Evolutionary conservation across 805 yeast genomes (phyloP).

Genomic region (Kuraishia floccosa): DNA sequence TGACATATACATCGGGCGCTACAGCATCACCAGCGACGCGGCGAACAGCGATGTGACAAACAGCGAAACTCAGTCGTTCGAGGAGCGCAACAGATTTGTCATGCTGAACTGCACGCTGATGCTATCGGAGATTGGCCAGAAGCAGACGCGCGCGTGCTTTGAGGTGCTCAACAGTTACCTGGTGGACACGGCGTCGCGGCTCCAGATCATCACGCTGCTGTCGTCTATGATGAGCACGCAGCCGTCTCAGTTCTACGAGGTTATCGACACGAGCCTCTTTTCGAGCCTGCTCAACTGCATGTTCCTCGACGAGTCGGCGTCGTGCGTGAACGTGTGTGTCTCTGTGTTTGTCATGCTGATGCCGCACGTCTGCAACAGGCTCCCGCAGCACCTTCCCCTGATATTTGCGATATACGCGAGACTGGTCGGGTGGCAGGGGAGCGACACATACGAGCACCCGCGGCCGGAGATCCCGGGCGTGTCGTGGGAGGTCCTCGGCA

Average conservation of each 20-base stretch:
- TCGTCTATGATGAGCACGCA: constrained; percentile 17
- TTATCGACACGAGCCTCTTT: constrained; percentile 20
- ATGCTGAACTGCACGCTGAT: constrained; percentile 28
- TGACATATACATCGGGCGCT: constrained; percentile 10
- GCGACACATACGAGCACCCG: background rate
- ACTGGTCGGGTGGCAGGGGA: constrained; percentile 22
- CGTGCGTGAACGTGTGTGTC: constrained; percentile 24
- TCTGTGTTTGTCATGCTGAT: constrained; percentile 20
- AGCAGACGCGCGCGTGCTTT: constrained; percentile 24
- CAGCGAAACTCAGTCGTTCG: constrained; percentile 19
- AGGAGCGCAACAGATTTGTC: constrained; percentile 39
- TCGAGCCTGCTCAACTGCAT: constrained; percentile 24
- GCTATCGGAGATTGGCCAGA: constrained; percentile 29
- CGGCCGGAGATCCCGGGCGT: background rate
- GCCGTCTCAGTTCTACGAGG: constrained; percentile 8
- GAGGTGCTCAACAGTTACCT: constrained; percentile 23
- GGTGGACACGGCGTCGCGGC: constrained; percentile 19
- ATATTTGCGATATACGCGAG: constrained; percentile 33
- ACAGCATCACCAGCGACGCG: too few relatives aligned
- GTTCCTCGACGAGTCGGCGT: constrained; percentile 27
- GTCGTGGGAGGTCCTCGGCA: constrained; percentile 12
- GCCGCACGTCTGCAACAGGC: constrained; percentile 29
- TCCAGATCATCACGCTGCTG: constrained; percentile 25
- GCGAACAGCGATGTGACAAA: background rate
- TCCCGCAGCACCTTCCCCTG: constrained; percentile 23